Evolutionary conservation across 768 basidiomycete species (phyloP).

Genomic region (Trametes maxima): DNA sequence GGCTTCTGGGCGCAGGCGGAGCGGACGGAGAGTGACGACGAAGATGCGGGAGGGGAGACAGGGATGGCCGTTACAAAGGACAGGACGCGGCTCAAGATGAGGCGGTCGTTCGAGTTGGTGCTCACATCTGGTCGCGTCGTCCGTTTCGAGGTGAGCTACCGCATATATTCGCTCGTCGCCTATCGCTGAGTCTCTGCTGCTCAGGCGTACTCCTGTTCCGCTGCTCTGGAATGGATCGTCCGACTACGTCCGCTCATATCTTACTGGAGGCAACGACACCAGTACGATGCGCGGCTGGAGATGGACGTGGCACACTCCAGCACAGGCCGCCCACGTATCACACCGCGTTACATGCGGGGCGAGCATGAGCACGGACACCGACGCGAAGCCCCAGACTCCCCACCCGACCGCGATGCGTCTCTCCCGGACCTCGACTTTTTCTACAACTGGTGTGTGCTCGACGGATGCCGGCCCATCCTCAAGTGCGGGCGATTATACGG

Average conservation of each 20-base stretch:
- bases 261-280: constrained; percentile 83
- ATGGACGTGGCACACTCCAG: constrained; percentile 70
- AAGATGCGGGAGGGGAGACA: constrained; percentile 68
- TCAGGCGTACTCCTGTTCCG: constrained; percentile 63
- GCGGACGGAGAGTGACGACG: constrained; percentile 52
- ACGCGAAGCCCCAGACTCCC: constrained; percentile 37
- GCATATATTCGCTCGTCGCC: background rate
- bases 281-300: constrained; percentile 73
- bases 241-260: constrained; percentile 65
- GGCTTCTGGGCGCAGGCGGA: constrained; percentile 42
- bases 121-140: constrained; percentile 68
- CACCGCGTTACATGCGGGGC: constrained; percentile 48
- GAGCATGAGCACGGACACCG: constrained; percentile 42
- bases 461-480: constrained; percentile 75
- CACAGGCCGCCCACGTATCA: constrained; percentile 57
- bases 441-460: constrained; percentile 88
- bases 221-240: constrained; percentile 86
- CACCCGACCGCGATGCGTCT: constrained; percentile 53
- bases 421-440: constrained; percentile 61
- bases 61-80: constrained; percentile 44
- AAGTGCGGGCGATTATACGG: constrained; percentile 75
- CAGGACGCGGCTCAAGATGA: constrained; percentile 51
- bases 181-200: background rate
- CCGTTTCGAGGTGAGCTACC: constrained; percentile 70
- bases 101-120: constrained; percentile 77